These are phyloP conservation scores for Thermomyces lanuginosus DNA, from an alignment of 2,329 filamentous ascomycete species.

Conservation along the genomic window DNA sequence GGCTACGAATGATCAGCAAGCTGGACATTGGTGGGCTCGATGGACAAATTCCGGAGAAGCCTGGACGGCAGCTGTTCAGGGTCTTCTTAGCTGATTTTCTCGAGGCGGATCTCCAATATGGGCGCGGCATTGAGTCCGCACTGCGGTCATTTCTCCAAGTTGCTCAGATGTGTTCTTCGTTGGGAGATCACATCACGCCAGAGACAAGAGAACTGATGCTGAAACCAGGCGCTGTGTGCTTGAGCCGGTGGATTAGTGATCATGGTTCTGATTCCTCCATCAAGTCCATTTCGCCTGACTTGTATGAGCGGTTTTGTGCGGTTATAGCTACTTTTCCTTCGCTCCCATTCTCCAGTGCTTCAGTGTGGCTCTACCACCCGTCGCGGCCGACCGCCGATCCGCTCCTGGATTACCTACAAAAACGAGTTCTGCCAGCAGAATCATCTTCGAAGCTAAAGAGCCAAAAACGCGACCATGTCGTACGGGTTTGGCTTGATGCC, in stretches of 20 bases:
- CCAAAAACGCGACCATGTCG: constrained; percentile 14
- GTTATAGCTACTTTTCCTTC: constrained; percentile 11
- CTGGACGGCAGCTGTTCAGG: constrained; percentile 11
- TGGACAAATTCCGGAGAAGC: constrained; percentile 11
- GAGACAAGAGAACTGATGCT: constrained; percentile 9
- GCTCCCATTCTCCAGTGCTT: constrained; percentile 12
- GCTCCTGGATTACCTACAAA: constrained; percentile 15
- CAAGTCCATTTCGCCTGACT: constrained; percentile 12
- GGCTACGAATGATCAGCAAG: constrained; percentile 18
- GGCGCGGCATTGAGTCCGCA: constrained; percentile 17
- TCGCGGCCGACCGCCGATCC: constrained; percentile 16
- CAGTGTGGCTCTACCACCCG: constrained; percentile 24
- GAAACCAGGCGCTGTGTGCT: constrained; percentile 11
- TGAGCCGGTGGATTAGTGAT: constrained; percentile 14
- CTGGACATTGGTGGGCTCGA: constrained; percentile 13
- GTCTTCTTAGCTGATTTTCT: constrained; percentile 17
- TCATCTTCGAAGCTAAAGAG: background rate
- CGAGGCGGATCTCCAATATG: constrained; percentile 19
- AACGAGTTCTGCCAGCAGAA: background rate
- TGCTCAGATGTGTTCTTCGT: constrained; percentile 11
- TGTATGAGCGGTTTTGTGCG: constrained; percentile 20
- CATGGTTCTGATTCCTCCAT: constrained; percentile 9
- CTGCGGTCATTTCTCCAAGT: constrained; percentile 16
- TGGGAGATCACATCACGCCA: constrained; percentile 4
- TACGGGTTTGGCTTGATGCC: constrained; percentile 21